phyloP scores from a whole-genome alignment of 108 stramenopile genomes.

The Skeletonema grethae region DNA sequence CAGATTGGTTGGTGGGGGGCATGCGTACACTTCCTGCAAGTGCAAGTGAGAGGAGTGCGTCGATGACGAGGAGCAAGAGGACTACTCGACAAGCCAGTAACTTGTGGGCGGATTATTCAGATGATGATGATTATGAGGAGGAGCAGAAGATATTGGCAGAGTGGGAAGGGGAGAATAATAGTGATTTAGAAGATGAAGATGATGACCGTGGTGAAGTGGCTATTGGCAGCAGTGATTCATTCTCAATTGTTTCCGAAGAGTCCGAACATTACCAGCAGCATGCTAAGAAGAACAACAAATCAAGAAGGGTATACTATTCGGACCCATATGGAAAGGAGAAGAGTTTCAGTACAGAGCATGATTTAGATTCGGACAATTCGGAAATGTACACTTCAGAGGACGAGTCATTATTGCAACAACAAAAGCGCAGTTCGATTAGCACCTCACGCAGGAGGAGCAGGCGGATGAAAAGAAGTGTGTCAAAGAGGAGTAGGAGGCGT shows the following conservation, averaged over 20 bases:
- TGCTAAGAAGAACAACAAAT: background rate
- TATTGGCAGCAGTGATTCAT: background rate
- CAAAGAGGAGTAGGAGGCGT: constrained; percentile 1
- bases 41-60: background rate
- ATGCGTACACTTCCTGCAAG: background rate
- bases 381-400: background rate
- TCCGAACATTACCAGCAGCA: background rate
- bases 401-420: background rate
- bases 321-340: background rate
- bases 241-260: background rate
- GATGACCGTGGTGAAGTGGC: background rate
- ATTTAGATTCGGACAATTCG: background rate
- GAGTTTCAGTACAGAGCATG: background rate
- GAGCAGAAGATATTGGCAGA: background rate
- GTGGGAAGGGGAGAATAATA: background rate
- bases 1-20: background rate
- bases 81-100: background rate
- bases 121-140: constrained; percentile 8
- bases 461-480: background rate
- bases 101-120: background rate
- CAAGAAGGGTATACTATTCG: background rate
- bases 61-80: background rate
- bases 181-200: too few species aligned
- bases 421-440: background rate
- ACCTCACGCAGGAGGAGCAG: background rate